phyloP scores from a whole-genome alignment of 768 basidiomycete species.

The Collybia sordida region DNA sequence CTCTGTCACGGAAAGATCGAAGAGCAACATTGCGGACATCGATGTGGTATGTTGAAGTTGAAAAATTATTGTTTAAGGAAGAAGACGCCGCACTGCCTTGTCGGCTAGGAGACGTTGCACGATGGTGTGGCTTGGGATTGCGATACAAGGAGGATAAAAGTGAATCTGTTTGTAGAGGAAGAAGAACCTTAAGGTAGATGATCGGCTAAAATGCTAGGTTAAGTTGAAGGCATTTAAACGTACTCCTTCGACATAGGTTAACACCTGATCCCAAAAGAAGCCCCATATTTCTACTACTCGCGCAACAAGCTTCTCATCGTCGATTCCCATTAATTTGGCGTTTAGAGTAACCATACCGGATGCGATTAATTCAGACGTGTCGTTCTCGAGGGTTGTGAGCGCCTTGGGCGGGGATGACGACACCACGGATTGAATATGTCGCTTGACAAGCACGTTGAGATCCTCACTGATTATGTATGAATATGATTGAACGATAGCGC shows the following conservation, averaged over 20 bases:
- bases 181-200: slow-evolving; percentile 24
- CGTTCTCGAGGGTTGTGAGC: slow-evolving; percentile 69
- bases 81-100: slow-evolving; percentile 43
- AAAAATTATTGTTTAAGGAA: slow-evolving; percentile 23
- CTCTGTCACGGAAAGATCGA: slow-evolving; percentile 75
- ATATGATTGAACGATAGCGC: no score
- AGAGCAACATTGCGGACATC: slow-evolving; percentile 83
- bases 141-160: slow-evolving; percentile 70
- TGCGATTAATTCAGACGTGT: slow-evolving; percentile 80
- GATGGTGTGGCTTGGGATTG: slow-evolving; percentile 56
- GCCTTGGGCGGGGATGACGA: slow-evolving; percentile 75
- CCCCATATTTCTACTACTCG: slow-evolving; percentile 88
- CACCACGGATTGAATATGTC: slow-evolving; percentile 74
- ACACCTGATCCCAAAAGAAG: slow-evolving; percentile 90
- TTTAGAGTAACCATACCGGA: slow-evolving; percentile 92
- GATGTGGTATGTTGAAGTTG: slow-evolving; percentile 51
- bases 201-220: not conserved
- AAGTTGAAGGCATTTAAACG: slow-evolving; percentile 22
- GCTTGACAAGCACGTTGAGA: slow-evolving; percentile 77
- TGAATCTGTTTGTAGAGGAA: slow-evolving; percentile 39
- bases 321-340: slow-evolving; percentile 72
- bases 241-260: slow-evolving; percentile 88
- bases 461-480: slow-evolving; percentile 62
- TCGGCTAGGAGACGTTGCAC: slow-evolving; percentile 44
- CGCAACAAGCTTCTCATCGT: slow-evolving; percentile 75